Evolutionary conservation across 352 stramenopile genomes (phyloP).

Genomic region (Phytophthora idaei): DNA sequence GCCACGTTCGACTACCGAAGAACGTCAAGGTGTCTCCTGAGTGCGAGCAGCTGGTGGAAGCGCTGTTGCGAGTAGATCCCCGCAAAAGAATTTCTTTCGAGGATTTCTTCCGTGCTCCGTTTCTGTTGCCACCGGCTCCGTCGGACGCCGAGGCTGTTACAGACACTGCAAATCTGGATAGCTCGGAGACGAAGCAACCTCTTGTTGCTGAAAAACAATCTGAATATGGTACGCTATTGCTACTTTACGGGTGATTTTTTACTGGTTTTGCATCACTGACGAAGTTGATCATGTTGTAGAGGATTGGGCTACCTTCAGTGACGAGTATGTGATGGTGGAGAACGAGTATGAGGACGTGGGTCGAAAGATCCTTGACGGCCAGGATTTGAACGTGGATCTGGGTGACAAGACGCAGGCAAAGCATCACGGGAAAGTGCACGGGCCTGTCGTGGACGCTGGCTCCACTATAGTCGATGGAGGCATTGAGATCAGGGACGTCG

Average conservation of each 20-base stretch:
- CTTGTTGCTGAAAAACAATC: constrained; percentile 70
- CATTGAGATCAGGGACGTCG: constrained; percentile 39
- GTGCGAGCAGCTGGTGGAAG: constrained; percentile 67
- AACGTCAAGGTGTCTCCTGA: constrained; percentile 63
- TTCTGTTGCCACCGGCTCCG: constrained; percentile 63
- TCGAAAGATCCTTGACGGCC: constrained; percentile 66
- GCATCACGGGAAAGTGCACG: constrained; percentile 25
- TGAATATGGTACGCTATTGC: constrained; percentile 53
- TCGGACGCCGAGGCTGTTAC: constrained; percentile 26
- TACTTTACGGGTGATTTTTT: not conserved
- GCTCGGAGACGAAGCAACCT: constrained; percentile 62
- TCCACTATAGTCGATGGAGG: constrained; percentile 31
- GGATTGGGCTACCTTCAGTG: constrained; percentile 74
- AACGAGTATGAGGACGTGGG: constrained; percentile 83
- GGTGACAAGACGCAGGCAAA: constrained; percentile 44
- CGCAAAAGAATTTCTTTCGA: constrained; percentile 78
- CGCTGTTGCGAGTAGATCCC: constrained; percentile 64
- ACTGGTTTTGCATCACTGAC: not conserved
- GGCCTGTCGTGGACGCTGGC: constrained; percentile 9
- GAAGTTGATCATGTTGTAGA: constrained; percentile 30
- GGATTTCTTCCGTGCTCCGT: constrained; percentile 73
- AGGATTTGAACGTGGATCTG: constrained; percentile 51
- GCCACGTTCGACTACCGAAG: constrained; percentile 53
- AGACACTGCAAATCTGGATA: constrained; percentile 41
- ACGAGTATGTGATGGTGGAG: constrained; percentile 86